A percentile compares a stretch with the other conserved stretches of the same genome.
These are phyloP conservation scores for Monilinia aucupariae DNA, from an alignment of 2,329 filamentous ascomycete genomes.

Conservation along the genomic window DNA sequence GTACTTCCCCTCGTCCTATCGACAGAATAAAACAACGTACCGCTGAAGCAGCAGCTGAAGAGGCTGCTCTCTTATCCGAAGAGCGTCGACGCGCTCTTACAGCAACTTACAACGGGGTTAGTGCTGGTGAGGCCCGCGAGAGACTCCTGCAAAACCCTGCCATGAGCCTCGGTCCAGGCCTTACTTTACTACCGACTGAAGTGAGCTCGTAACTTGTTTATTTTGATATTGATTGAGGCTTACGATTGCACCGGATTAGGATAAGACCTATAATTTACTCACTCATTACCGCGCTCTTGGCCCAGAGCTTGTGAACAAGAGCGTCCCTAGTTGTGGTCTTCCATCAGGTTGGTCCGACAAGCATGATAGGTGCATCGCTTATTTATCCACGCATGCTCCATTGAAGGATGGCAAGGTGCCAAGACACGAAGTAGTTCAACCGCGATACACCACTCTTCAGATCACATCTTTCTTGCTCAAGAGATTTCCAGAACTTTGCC, in stretches of 20 bases:
- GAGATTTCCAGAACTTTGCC: constrained; percentile 10
- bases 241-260: neutral
- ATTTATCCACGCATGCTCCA: constrained; percentile 16
- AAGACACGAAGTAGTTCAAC: constrained; percentile 1
- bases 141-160: constrained; percentile 9
- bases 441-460: neutral
- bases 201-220: neutral
- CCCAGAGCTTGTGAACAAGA: constrained; percentile 16
- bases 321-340: constrained; percentile 13
- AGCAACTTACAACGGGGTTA: constrained; percentile 8
- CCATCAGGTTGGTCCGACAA: constrained; percentile 14
- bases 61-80: neutral
- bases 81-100: neutral
- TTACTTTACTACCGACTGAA: neutral
- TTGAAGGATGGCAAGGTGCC: constrained; percentile 14
- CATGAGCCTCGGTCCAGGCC: neutral
- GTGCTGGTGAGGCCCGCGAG: constrained; percentile 4
- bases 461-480: constrained; percentile 4
- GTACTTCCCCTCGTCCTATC: neutral
- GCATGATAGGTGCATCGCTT: constrained; percentile 17
- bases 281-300: constrained; percentile 11
- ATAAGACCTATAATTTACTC: constrained; percentile 4
- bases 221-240: neutral
- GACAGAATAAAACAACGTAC: neutral
- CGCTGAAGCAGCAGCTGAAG: neutral